Percentiles rank a stretch among this genome's conserved stretches.
Evolutionary conservation across 495 filamentous ascomycete species (phyloP).

Genomic region (Lophium mytilinum): DNA sequence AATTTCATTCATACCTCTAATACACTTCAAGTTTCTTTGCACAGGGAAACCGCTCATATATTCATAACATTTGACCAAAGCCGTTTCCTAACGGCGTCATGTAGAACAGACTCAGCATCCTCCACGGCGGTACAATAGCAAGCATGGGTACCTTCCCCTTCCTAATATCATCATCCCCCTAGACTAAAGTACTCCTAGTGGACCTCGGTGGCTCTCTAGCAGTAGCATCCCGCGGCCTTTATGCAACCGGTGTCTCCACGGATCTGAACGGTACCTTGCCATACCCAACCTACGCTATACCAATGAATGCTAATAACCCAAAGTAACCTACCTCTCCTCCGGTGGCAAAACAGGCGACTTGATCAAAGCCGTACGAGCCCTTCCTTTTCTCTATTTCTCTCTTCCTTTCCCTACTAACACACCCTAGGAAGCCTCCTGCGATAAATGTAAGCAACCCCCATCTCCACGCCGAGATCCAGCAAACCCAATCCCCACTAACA

Average conservation of each 20-base stretch:
- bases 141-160: slow-evolving; percentile 58
- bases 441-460: slow-evolving; percentile 60
- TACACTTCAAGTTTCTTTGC: slow-evolving; percentile 11
- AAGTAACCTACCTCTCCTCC: slow-evolving; percentile 83
- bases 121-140: slow-evolving; percentile 93
- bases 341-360: slow-evolving; percentile 78
- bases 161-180: neutral
- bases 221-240: slow-evolving; percentile 82
- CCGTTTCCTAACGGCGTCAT: neutral
- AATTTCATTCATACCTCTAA: neutral
- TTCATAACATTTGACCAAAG: neutral
- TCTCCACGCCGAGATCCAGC: neutral
- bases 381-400: neutral
- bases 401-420: slow-evolving; percentile 24
- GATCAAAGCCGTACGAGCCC: slow-evolving; percentile 49
- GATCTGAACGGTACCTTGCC: slow-evolving; percentile 65
- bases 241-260: slow-evolving; percentile 84
- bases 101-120: slow-evolving; percentile 79
- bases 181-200: slow-evolving; percentile 40
- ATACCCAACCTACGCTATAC: neutral
- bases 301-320: neutral
- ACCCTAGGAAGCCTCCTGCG: slow-evolving; percentile 59
- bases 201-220: slow-evolving; percentile 90
- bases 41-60: slow-evolving; percentile 17
- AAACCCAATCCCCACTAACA: neutral